A percentile compares a stretch with the other conserved stretches of the same genome.
phyloP scores from a whole-genome alignment of 169 alveolate species.

The Cryptosporidium sp. region DNA sequence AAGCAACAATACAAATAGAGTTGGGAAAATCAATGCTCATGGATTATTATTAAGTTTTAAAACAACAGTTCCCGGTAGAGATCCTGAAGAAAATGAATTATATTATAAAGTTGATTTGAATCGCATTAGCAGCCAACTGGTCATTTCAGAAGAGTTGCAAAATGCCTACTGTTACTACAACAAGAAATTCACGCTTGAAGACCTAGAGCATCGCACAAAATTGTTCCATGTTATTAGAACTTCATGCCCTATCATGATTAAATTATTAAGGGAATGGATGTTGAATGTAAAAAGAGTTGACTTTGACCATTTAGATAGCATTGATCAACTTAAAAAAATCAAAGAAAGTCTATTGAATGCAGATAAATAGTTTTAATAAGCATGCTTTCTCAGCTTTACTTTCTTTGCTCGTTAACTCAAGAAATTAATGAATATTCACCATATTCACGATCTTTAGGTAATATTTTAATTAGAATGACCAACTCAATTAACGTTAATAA shows the following conservation, averaged over 20 bases:
- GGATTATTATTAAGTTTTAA: conserved; percentile 23
- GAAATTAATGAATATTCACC: conserved; percentile 8
- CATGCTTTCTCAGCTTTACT: background rate
- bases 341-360: conserved; percentile 14
- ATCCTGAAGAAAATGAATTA: background rate
- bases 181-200: conserved; percentile 14
- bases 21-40: background rate
- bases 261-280: conserved; percentile 46
- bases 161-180: conserved; percentile 19
- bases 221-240: conserved; percentile 32
- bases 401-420: background rate
- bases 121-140: conserved; percentile 60
- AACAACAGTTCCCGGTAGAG: conserved; percentile 13
- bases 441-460: conserved; percentile 10
- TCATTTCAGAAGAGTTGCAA: conserved; percentile 41
- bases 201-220: conserved; percentile 43
- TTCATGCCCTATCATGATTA: conserved; percentile 64
- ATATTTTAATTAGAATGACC: background rate
- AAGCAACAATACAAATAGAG: background rate
- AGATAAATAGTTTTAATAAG: background rate
- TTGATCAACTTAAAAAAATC: conserved; percentile 57
- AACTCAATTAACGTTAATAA: background rate
- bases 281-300: conserved; percentile 11
- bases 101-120: conserved; percentile 38
- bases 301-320: conserved; percentile 15